Conservation (phyloP, 768 basidiomycete species). For the Mycena olivaceomarginata region DNA sequence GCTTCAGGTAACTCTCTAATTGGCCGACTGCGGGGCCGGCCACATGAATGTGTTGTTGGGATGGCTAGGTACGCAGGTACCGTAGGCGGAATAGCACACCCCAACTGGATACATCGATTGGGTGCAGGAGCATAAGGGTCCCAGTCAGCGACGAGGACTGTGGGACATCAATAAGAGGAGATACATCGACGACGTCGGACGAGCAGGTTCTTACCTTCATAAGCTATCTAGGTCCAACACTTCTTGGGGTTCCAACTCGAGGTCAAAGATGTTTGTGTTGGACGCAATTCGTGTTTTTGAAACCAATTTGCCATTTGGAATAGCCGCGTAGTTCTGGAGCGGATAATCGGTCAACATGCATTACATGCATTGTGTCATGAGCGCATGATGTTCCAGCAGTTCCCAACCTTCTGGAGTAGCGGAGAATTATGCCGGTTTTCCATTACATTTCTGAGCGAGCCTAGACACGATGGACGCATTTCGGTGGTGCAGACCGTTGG, state of each 20-base stretch:
- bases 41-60: not conserved
- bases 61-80: not conserved
- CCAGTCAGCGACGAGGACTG: constrained; percentile 16
- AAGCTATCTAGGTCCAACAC: constrained; percentile 1
- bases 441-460: constrained; percentile 73
- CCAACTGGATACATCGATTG: too few species aligned
- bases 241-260: not conserved
- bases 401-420: constrained; percentile 86
- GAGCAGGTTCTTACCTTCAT: constrained; percentile 10
- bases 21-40: not conserved
- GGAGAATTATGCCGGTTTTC: constrained; percentile 74
- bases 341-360: not conserved
- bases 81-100: too few species aligned
- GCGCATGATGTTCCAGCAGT: not conserved
- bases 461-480: constrained; percentile 65
- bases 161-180: not conserved
- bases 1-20: constrained; percentile 16
- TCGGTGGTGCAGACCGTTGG: too few species aligned
- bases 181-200: not conserved
- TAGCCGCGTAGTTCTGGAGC: constrained; percentile 72
- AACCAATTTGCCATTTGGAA: constrained; percentile 74
- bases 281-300: constrained; percentile 70
- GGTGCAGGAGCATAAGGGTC: not conserved
- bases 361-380: not conserved
- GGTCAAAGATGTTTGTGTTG: constrained; percentile 80